phyloP scores from a whole-genome alignment of 768 basidiomycete genomes.

The Leccinum sublutescens region DNA sequence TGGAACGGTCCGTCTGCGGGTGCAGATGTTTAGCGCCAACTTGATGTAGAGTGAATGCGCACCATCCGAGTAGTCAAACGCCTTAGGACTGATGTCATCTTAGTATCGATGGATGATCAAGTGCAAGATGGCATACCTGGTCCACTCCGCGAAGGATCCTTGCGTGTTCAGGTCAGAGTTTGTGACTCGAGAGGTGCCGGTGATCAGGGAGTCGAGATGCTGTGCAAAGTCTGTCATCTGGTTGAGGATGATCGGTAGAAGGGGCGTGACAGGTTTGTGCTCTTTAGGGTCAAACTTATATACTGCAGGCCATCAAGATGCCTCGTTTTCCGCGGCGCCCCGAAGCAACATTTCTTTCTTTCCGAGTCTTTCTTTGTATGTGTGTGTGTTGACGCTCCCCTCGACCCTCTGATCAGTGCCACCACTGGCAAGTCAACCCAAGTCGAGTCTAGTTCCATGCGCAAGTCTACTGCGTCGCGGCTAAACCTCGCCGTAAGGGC shows the following conservation, averaged over 20 bases:
- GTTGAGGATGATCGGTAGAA: background rate
- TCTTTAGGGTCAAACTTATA: too few species aligned
- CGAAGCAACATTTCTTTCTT: background rate
- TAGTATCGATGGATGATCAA: conserved; percentile 13
- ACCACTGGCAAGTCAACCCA: conserved; percentile 3
- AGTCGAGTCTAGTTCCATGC: background rate
- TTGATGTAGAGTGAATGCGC: background rate
- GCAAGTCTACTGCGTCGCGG: conserved; percentile 4
- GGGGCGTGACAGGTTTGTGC: background rate
- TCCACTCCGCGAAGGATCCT: conserved; percentile 20
- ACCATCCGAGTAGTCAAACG: conserved; percentile 16
- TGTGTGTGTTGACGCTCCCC: background rate
- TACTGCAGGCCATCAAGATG: too few species aligned
- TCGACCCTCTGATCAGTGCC: conserved; percentile 10
- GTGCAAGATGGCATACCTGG: conserved; percentile 18
- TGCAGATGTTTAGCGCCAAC: conserved; percentile 4
- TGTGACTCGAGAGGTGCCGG: conserved; percentile 7
- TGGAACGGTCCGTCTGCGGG: conserved; percentile 16
- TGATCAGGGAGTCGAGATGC: conserved; percentile 23
- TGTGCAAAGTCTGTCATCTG: conserved; percentile 24
- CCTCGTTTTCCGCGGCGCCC: background rate
- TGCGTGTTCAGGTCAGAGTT: conserved; percentile 15
- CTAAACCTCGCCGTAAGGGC: conserved; percentile 6
- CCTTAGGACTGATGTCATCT: conserved; percentile 17
- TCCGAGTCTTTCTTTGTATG: background rate